Conservation (phyloP, 805 yeast species). For the Zygosaccharomyces rouxii region DNA sequence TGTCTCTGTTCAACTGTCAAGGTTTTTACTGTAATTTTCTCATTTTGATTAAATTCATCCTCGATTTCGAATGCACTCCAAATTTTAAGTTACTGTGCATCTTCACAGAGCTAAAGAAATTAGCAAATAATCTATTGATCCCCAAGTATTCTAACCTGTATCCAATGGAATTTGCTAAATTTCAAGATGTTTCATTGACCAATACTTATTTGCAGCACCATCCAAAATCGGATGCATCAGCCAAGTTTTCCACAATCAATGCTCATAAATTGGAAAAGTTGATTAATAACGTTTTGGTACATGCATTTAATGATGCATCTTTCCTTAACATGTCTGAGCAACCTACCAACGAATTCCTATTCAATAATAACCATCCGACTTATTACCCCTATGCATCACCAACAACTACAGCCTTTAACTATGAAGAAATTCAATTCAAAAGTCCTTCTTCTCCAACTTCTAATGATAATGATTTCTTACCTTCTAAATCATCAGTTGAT, state of each 20-base stretch:
- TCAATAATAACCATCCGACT: constrained; percentile 13
- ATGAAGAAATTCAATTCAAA: neutral
- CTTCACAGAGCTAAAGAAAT: constrained; percentile 29
- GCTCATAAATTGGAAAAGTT: constrained; percentile 26
- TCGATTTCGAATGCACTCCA: constrained; percentile 34
- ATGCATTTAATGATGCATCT: constrained; percentile 33
- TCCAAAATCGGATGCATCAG: constrained; percentile 1
- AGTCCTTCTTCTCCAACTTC: neutral
- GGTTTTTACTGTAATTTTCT: constrained; percentile 32
- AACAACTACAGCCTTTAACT: neutral
- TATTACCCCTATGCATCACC: constrained; percentile 11
- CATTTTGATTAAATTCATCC: constrained; percentile 28
- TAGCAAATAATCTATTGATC: constrained; percentile 26
- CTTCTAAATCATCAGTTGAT: constrained; percentile 16
- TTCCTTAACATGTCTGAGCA: constrained; percentile 31
- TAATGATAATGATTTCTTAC: constrained; percentile 1
- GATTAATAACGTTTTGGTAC: constrained; percentile 30
- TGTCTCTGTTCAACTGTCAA: constrained; percentile 31
- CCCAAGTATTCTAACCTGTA: constrained; percentile 24
- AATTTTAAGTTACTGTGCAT: constrained; percentile 33
- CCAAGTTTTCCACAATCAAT: constrained; percentile 16
- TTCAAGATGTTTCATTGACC: constrained; percentile 13
- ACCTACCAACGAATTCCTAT: constrained; percentile 25
- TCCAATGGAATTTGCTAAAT: constrained; percentile 24
- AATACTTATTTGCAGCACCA: constrained; percentile 10